Conservation (phyloP, 176 grass and related monocot species). For the Carex scoparia region DNA sequence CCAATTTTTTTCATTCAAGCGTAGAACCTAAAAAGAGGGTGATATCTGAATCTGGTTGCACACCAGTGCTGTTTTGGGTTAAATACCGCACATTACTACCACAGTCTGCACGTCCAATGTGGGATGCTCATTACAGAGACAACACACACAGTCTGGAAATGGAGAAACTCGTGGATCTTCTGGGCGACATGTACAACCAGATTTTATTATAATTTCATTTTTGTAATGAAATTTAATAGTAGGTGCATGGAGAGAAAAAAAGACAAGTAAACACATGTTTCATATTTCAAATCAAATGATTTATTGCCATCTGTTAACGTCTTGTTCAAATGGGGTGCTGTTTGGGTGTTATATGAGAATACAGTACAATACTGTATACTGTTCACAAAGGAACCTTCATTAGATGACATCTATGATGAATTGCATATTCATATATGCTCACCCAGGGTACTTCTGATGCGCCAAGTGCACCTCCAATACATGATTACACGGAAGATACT, state of each 20-base stretch:
- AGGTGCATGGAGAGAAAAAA: no score
- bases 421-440: not conserved
- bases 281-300: not conserved
- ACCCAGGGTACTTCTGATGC: conserved; percentile 64
- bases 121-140: not conserved
- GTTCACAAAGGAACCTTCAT: not conserved
- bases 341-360: not conserved
- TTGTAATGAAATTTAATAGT: no score
- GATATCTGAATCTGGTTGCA: not conserved
- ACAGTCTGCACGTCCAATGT: not conserved
- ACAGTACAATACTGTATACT: not conserved
- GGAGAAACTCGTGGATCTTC: not conserved
- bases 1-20: not conserved
- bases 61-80: not conserved
- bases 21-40: not conserved
- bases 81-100: not conserved
- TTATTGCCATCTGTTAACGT: not conserved
- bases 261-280: no score
- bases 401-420: not conserved
- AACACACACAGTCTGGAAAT: not conserved
- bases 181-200: no score
- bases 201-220: no score
- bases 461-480: conserved; percentile 91
- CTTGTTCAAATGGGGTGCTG: not conserved
- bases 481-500: conserved; percentile 58